A percentile compares a stretch with the other conserved stretches of the same genome.
phyloP scores from a whole-genome alignment of 192 early-diverging fungal genomes.

The Ambispora gerdemannii region DNA sequence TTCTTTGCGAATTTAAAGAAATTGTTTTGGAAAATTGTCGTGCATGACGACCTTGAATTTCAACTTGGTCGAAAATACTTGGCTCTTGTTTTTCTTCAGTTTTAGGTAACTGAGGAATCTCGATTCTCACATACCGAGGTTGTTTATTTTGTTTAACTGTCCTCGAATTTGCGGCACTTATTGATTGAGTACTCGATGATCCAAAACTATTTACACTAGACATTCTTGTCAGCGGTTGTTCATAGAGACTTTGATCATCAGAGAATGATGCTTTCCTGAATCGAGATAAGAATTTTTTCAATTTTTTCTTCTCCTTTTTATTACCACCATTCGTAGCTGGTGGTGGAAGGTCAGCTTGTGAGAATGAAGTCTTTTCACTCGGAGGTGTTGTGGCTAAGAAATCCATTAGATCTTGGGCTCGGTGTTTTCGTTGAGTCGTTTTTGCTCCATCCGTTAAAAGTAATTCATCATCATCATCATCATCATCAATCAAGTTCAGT shows the following conservation, averaged over 20 bases:
- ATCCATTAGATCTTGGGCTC: constrained; percentile 27
- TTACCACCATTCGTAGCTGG: neutral
- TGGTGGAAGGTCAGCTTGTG: neutral
- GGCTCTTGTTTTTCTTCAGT: neutral
- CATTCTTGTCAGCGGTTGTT: neutral
- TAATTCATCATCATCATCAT: constrained; percentile 25
- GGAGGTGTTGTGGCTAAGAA: constrained; percentile 23
- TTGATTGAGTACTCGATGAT: neutral
- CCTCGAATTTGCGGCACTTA: neutral
- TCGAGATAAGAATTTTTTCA: constrained; percentile 7
- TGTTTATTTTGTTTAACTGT: neutral
- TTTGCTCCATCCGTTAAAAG: neutral
- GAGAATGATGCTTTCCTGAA: constrained; percentile 1
- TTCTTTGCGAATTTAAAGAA: neutral
- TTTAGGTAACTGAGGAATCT: constrained; percentile 19
- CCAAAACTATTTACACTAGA: neutral
- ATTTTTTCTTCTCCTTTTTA: constrained; percentile 16
- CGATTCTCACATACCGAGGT: constrained; percentile 14
- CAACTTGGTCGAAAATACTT: constrained; percentile 26
- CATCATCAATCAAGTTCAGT: neutral
- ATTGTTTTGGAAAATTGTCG: neutral
- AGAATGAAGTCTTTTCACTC: neutral
- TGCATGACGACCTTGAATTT: constrained; percentile 23
- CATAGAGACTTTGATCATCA: neutral
- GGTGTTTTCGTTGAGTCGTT: constrained; percentile 1